These are phyloP conservation scores for Venturia effusa DNA, from an alignment of 2,329 filamentous ascomycete genomes.

Conservation along the genomic window DNA sequence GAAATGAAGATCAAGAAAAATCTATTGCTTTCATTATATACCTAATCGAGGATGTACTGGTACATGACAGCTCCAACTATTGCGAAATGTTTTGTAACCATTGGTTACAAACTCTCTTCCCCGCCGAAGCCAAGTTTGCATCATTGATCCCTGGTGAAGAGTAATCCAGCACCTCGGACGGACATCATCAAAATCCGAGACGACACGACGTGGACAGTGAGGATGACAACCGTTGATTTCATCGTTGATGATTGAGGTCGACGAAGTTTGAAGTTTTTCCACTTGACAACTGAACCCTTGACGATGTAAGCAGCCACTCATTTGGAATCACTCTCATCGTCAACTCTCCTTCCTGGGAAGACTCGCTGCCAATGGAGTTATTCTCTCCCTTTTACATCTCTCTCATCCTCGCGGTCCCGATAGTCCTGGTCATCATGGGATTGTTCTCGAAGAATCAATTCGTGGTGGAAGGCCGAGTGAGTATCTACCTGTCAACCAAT, in stretches of 20 bases:
- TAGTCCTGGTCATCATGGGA: slow-evolving; percentile 47
- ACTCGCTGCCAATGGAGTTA: background rate
- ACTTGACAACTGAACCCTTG: background rate
- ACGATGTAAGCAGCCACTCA: background rate
- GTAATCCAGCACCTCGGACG: background rate
- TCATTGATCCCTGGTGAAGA: background rate
- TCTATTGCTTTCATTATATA: background rate
- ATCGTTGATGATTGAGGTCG: background rate
- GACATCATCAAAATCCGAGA: background rate
- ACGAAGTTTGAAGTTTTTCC: background rate
- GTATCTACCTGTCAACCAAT: slow-evolving; percentile 15
- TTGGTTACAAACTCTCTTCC: slow-evolving; percentile 3
- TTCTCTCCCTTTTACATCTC: slow-evolving; percentile 5
- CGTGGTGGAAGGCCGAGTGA: slow-evolving; percentile 72
- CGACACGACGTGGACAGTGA: background rate
- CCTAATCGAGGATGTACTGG: background rate
- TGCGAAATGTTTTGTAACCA: background rate
- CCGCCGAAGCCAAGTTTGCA: background rate
- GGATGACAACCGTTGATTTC: background rate
- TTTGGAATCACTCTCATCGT: background rate
- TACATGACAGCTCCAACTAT: background rate
- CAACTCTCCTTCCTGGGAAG: background rate
- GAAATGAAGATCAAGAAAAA: background rate
- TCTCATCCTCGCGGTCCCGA: slow-evolving; percentile 3
- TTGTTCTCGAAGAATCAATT: slow-evolving; percentile 65